Conservation (phyloP, 495 filamentous ascomycete genomes). For the Daldinia grandis region DNA sequence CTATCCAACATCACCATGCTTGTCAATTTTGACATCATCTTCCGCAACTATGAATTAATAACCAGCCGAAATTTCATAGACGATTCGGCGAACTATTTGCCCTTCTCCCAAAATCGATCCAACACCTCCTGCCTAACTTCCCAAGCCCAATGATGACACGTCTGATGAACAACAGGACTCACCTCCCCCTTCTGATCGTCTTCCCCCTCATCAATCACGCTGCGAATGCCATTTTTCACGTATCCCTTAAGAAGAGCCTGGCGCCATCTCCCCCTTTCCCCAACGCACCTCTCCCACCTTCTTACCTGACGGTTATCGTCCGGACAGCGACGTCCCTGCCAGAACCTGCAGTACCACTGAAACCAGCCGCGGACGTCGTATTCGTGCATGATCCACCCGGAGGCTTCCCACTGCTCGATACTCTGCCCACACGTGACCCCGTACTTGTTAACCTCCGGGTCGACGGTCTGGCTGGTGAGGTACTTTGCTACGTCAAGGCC, state of each 20-base stretch:
- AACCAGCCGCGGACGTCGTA: conserved; percentile 61
- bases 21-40: neutral
- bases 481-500: conserved; percentile 48
- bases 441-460: conserved; percentile 58
- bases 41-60: neutral
- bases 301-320: conserved; percentile 60
- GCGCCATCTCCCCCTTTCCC: conserved; percentile 57
- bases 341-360: conserved; percentile 62
- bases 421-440: conserved; percentile 57
- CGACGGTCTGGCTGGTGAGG: conserved; percentile 48
- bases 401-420: conserved; percentile 61
- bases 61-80: neutral
- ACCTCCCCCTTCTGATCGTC: conserved; percentile 48
- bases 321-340: conserved; percentile 55
- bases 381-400: conserved; percentile 58
- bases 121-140: conserved; percentile 56
- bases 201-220: conserved; percentile 56
- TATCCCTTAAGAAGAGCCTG: conserved; percentile 58
- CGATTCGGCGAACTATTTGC: conserved; percentile 13
- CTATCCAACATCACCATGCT: neutral
- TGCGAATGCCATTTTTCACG: conserved; percentile 49
- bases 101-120: conserved; percentile 53
- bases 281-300: conserved; percentile 58
- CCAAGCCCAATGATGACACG: conserved; percentile 61
- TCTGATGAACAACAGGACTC: conserved; percentile 61